Base-by-base conservation (phyloP, 148 eudicot genomes). In the Rheum nobile region DNA sequence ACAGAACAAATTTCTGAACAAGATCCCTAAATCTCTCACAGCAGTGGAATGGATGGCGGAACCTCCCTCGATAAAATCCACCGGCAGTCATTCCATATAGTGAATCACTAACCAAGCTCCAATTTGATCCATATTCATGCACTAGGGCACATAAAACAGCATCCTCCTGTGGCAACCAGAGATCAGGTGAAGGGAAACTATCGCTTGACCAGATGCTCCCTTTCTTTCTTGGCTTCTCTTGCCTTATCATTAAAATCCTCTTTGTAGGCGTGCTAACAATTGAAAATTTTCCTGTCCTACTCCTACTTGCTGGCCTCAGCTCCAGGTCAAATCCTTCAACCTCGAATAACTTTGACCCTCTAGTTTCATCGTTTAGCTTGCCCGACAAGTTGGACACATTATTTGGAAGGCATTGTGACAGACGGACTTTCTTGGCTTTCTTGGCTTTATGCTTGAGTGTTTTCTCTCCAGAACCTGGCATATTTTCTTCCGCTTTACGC, bases 1-100 rank as follows among this genome's bases (percentile, higher is more conserved):
- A 82, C 57, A 92, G 82, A 32, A 90, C 85, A 79, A 87, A 82
- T 80, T 82, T 96, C 80, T 89, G 94, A 26, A 92, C 77, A 38
- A 96, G 96, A 76, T 96, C 97, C 87, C 99, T 85, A 77, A 86
- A 90, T 82, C 99, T 84, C 85, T 92, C 99, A 84, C 94, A 90
- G 76, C 99, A 96, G 74, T 90, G 85, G 34, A 80, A 84, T 75
- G 94, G 91, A 85, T 96, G 95, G 77, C 97, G 92, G 81, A 79
- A 83, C 67, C 96, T 85, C 79, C 99, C 99, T 74, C 95, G 83
- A 76, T 87, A 90, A 82, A 50, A 77, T 29, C 99, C 99, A 44
- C 99, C 99, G 76, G 90, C 92, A 32, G 88, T 75, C 89, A 92
- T 90, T 37, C 90, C 94, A 83, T 90, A 86, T 59, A 96, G 77